A percentile compares a stretch with the other conserved stretches of the same genome.
phyloP scores from a whole-genome alignment of 169 alveolate species.

The Pseudocohnilembus persalinus region DNA sequence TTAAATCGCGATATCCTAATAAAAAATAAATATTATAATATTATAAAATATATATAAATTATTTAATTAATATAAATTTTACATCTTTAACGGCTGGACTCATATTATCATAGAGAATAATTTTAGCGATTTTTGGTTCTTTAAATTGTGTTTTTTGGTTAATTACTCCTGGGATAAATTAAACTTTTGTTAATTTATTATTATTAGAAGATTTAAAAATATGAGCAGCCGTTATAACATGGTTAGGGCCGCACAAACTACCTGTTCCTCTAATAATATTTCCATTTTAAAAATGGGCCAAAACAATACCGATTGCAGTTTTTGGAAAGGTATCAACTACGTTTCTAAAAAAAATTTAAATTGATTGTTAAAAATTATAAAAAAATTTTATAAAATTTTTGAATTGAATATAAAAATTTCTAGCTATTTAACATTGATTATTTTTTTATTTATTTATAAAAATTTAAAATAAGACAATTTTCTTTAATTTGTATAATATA shows the following conservation, averaged over 20 bases:
- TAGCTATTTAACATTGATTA: too few relatives aligned
- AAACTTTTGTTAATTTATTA: neutral
- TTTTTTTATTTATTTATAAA: too few relatives aligned
- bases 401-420: too few relatives aligned
- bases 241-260: neutral
- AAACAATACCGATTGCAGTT: neutral
- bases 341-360: neutral
- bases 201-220: neutral
- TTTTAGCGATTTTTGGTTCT: neutral
- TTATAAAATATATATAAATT: too few relatives aligned
- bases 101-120: neutral
- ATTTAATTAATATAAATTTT: too few relatives aligned
- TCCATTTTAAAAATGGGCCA: neutral
- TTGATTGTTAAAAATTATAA: too few relatives aligned
- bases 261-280: neutral
- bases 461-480: too few relatives aligned
- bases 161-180: neutral
- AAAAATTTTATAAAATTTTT: too few relatives aligned
- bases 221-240: neutral
- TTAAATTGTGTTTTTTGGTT: too few relatives aligned
- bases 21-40: too few relatives aligned
- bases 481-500: too few relatives aligned
- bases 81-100: neutral
- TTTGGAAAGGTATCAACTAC: neutral
- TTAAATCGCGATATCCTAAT: neutral